phyloP scores from a whole-genome alignment of 768 basidiomycete genomes.

The Imleria badia region DNA sequence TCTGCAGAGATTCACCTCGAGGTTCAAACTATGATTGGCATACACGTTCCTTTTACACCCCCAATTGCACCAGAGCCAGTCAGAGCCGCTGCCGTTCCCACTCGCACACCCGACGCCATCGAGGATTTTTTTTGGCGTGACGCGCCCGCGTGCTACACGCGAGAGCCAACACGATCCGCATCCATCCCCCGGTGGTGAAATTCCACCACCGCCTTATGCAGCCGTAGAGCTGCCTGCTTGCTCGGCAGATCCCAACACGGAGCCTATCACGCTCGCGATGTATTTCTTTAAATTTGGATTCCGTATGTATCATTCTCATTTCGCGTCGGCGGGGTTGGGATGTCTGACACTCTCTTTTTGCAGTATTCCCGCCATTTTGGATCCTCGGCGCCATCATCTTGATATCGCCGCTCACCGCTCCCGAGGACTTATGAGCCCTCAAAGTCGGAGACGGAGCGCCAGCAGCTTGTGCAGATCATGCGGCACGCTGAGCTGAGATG shows the following conservation, averaged over 20 bases:
- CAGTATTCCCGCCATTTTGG: constrained; percentile 53
- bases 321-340: not conserved
- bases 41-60: not conserved
- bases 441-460: constrained; percentile 38
- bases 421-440: constrained; percentile 26
- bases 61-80: constrained; percentile 7
- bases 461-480: constrained; percentile 31
- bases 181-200: not conserved
- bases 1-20: constrained; percentile 12
- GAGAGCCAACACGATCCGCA: constrained; percentile 33
- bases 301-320: constrained; percentile 33
- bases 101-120: constrained; percentile 15
- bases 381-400: constrained; percentile 41
- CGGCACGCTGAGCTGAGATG: constrained; percentile 40
- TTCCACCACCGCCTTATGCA: constrained; percentile 32
- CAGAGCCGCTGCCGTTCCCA: constrained; percentile 1
- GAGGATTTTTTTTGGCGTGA: constrained; percentile 33
- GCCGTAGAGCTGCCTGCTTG: constrained; percentile 36
- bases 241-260: constrained; percentile 23
- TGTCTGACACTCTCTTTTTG: not conserved
- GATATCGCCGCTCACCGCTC: constrained; percentile 39
- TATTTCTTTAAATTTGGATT: constrained; percentile 53
- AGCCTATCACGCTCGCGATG: constrained; percentile 46
- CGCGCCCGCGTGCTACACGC: constrained; percentile 22
- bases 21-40: constrained; percentile 14